Evolutionary conservation across 495 filamentous ascomycete genomes (phyloP), one percentile per base, ranked within the genome.

Genomic region (Glonium stellatum): DNA sequence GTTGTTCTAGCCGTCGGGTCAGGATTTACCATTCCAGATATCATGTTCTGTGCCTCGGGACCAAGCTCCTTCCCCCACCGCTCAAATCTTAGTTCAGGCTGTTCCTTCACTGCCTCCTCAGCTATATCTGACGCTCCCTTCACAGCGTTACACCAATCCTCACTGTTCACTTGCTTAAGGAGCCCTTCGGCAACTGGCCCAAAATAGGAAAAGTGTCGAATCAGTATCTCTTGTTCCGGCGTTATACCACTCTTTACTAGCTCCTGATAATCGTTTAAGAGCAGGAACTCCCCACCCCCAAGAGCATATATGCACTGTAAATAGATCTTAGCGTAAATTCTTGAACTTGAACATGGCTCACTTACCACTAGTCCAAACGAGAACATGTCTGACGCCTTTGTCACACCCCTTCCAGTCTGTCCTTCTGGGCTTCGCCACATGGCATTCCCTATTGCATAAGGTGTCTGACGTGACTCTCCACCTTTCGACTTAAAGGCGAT

Each of bases 371-470:
- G 67, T 55, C 67, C 69, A 68, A 66, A 71, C 22, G 62, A 65
- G 54, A 65, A 68, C 10, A 68, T 59, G 58, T 65, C 65, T 55
- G 62, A 68, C 31, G 65, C 56, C 46, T 63, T 62, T 21, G 63
- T 67, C 11, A 62, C 48, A 19, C 67, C 68, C 23, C 34, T 62
- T 63, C 54, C 63, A 23, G 66, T 67, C 50, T 69, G 63, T 55
- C 63, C 66, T 67, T 70, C 66, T 60, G 66, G 68, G 55, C 66
- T 67, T 56, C 60, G 63, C 66, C 61, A 73, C 67, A 71, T 73
- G 42, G 41, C 65, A 56, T 71, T 71, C 36, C 68, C 71, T 61
- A 73, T 67, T 60, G 63, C 61, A 65, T 63, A 64, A 37, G 54
- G 69, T 13, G 68, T 69, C 42, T 65, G 61, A 62, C 59, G 65